A percentile compares a stretch with the other conserved stretches of the same genome.
These are phyloP conservation scores for Aspergillus floridensis DNA, from an alignment of 2,329 filamentous ascomycete species.

Conservation along the genomic window DNA sequence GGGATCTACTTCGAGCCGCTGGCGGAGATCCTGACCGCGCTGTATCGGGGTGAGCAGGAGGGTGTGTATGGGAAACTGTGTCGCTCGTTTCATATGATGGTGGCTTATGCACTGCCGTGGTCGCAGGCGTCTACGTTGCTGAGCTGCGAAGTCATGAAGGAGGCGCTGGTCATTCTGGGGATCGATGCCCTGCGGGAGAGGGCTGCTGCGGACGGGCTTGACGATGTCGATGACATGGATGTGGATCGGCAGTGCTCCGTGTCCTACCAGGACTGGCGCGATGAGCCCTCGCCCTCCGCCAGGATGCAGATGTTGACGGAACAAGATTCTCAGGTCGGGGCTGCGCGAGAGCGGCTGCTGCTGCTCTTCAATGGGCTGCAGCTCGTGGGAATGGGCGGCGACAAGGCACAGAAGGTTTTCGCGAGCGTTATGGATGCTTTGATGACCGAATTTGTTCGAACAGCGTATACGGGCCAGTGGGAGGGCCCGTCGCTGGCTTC, in stretches of 20 bases:
- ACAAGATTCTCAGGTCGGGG: slow-evolving; percentile 27
- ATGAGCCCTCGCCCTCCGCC: slow-evolving; percentile 28
- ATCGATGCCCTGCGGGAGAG: slow-evolving; percentile 33
- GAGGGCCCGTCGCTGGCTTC: slow-evolving; percentile 48
- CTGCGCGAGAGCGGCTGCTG: slow-evolving; percentile 36
- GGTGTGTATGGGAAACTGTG: slow-evolving; percentile 38
- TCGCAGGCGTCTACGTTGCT: slow-evolving; percentile 44
- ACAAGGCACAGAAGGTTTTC: slow-evolving; percentile 55
- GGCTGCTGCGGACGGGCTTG: slow-evolving; percentile 15
- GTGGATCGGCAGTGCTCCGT: slow-evolving; percentile 36
- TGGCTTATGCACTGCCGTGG: slow-evolving; percentile 48
- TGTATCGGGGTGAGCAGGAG: slow-evolving; percentile 27
- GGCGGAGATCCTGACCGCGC: slow-evolving; percentile 33
- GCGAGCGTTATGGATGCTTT: slow-evolving; percentile 58
- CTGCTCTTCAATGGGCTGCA: slow-evolving; percentile 48
- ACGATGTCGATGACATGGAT: slow-evolving; percentile 36
- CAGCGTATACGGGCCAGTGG: slow-evolving; percentile 59
- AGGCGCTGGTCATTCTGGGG: slow-evolving; percentile 44
- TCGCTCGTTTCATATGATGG: slow-evolving; percentile 47
- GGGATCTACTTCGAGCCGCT: slow-evolving; percentile 39
- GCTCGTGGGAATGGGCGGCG: slow-evolving; percentile 55
- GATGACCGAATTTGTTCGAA: slow-evolving; percentile 55
- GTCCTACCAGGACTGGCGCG: slow-evolving; percentile 39
- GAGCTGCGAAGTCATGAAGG: slow-evolving; percentile 44
- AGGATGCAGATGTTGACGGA: slow-evolving; percentile 35